Evolutionary conservation across 176 grass and related monocot genomes (phyloP).

Genomic region (Carex pumila): DNA sequence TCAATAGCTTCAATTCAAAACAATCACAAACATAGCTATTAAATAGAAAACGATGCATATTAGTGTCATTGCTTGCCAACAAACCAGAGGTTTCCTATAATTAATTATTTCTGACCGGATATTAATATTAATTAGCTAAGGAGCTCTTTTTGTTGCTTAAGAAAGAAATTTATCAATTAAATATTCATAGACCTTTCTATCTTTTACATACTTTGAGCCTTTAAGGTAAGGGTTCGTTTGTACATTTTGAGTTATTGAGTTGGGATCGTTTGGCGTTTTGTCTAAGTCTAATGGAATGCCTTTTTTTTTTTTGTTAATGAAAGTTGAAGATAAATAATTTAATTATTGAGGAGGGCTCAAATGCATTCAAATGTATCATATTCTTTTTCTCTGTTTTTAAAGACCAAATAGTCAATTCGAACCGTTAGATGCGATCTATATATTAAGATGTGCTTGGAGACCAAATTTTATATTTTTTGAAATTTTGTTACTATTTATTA

Average conservation of each 20-base stretch:
- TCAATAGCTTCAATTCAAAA: slow-evolving; percentile 13
- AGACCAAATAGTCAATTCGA: too few species aligned
- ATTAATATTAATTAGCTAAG: neutral
- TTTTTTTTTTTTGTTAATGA: too few species aligned
- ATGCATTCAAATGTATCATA: too few species aligned
- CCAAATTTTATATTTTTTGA: too few species aligned
- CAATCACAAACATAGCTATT: neutral
- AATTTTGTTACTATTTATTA: too few species aligned
- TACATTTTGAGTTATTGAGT: neutral
- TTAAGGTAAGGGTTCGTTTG: neutral
- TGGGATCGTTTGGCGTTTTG: neutral
- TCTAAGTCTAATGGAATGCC: neutral
- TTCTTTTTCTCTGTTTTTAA: too few species aligned
- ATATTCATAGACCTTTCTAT: neutral
- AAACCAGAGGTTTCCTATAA: neutral
- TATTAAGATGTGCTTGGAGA: too few species aligned
- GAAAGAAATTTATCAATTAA: neutral
- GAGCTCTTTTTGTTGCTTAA: neutral
- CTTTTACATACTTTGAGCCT: neutral
- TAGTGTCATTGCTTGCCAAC: neutral
- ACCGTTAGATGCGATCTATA: too few species aligned
- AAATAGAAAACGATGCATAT: neutral
- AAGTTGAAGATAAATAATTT: too few species aligned
- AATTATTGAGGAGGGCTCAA: too few species aligned
- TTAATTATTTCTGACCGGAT: neutral